phyloP scores from a whole-genome alignment of 768 basidiomycete species.

The Pleurotus platypus region DNA sequence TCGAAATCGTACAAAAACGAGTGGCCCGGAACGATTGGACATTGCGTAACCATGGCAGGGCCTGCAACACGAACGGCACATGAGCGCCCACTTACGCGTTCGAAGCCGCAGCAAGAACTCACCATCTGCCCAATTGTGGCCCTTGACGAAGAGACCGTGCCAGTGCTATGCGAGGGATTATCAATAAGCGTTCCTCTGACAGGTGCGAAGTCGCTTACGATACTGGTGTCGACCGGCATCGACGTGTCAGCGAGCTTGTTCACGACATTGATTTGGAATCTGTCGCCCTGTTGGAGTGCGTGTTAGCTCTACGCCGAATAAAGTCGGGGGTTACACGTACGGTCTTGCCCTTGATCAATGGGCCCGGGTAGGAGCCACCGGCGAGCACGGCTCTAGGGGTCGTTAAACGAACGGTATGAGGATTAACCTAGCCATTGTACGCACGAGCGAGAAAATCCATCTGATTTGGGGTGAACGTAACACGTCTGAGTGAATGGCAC shows the following conservation, averaged over 20 bases:
- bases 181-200: too few relatives aligned
- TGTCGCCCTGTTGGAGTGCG: conserved; percentile 20
- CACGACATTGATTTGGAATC: conserved; percentile 35
- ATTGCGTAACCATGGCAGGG: conserved; percentile 34
- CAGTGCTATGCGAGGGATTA: conserved; percentile 33
- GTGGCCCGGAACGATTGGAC: conserved; percentile 38
- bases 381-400: background rate
- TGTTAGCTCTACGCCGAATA: background rate
- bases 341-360: conserved; percentile 30
- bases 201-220: conserved; percentile 28
- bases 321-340: conserved; percentile 4
- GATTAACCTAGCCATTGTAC: background rate
- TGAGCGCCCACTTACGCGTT: too few relatives aligned
- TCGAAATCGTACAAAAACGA: conserved; percentile 43
- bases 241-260: conserved; percentile 35
- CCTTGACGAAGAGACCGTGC: conserved; percentile 46
- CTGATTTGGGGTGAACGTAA: background rate
- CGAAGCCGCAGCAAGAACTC: too few relatives aligned
- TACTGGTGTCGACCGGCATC: conserved; percentile 30
- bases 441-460: background rate
- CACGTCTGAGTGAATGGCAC: too few relatives aligned
- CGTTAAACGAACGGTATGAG: background rate
- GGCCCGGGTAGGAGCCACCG: conserved; percentile 27
- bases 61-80: background rate
- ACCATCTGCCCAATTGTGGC: conserved; percentile 45